Evolutionary conservation across 805 yeast genomes (phyloP).

Genomic region (Pichia manshurica): DNA sequence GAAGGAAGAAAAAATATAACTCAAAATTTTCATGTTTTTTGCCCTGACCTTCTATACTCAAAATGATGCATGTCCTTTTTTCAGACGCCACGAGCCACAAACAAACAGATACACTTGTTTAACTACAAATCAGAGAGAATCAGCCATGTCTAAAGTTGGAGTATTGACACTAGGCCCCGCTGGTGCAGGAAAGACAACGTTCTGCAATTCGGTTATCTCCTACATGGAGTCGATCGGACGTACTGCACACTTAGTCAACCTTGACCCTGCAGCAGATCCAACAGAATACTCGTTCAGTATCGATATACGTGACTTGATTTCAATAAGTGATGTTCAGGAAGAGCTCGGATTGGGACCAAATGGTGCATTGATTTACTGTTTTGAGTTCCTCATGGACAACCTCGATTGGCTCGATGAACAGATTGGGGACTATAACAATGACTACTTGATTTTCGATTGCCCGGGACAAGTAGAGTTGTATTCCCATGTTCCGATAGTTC

Average conservation of each 20-base stretch:
- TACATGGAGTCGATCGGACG: slow-evolving; percentile 90
- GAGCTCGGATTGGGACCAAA: slow-evolving; percentile 92
- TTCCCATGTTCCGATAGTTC: slow-evolving; percentile 90
- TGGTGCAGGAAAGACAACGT: slow-evolving; percentile 93
- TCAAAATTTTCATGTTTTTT: not conserved
- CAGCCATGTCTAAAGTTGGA: slow-evolving; percentile 85
- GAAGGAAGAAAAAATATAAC: not conserved
- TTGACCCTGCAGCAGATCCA: slow-evolving; percentile 97
- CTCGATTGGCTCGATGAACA: slow-evolving; percentile 97
- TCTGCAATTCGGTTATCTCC: slow-evolving; percentile 80
- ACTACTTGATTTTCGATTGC: slow-evolving; percentile 88
- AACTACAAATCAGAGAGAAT: too few relatives aligned
- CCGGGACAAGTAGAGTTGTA: slow-evolving; percentile 96
- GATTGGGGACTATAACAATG: slow-evolving; percentile 93
- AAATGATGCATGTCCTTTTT: too few relatives aligned
- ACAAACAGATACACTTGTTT: too few relatives aligned
- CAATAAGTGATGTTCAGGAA: slow-evolving; percentile 91
- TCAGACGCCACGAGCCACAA: too few relatives aligned
- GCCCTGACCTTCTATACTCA: too few relatives aligned
- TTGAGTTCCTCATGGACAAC: slow-evolving; percentile 83
- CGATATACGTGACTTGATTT: slow-evolving; percentile 85
- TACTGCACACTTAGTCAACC: slow-evolving; percentile 87
- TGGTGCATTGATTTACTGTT: slow-evolving; percentile 90
- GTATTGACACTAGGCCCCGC: slow-evolving; percentile 95
- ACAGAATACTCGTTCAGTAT: slow-evolving; percentile 86